Conservation (phyloP, 768 basidiomycete species). For the Chiua virens region DNA sequence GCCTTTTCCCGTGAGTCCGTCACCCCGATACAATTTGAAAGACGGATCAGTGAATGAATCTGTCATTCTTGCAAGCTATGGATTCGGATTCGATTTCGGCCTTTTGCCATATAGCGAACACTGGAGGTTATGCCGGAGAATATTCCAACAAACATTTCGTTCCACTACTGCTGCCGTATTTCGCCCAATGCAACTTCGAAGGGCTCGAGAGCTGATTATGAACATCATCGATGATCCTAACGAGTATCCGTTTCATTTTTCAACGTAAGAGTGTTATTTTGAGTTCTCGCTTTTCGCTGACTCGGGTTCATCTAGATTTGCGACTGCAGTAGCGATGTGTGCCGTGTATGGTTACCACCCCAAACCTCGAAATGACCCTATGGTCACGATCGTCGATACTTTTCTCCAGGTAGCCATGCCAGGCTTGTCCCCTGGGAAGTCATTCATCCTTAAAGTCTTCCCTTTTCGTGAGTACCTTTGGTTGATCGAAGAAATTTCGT, state of each 20-base stretch:
- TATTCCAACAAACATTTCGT: conserved; percentile 4
- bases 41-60: too few relatives aligned
- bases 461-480: conserved; percentile 8
- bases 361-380: background rate
- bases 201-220: background rate
- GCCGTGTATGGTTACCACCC: conserved; percentile 4
- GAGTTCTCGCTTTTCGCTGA: background rate
- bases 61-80: background rate
- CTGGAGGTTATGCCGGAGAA: conserved; percentile 4
- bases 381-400: background rate
- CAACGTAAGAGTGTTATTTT: background rate
- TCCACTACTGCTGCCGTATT: background rate
- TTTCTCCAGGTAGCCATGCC: background rate
- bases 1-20: conserved; percentile 2
- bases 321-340: conserved; percentile 1
- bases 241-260: background rate
- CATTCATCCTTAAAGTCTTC: background rate
- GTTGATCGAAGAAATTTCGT: background rate
- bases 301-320: background rate
- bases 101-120: conserved; percentile 5
- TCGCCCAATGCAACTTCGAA: conserved; percentile 4
- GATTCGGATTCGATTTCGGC: conserved; percentile 1
- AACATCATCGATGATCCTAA: background rate
- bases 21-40: too few relatives aligned
- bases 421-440: background rate